Evolutionary conservation across 1,284 basidiomycete species (phyloP).

Genomic region (Pyrrhoderma lamaoense): DNA sequence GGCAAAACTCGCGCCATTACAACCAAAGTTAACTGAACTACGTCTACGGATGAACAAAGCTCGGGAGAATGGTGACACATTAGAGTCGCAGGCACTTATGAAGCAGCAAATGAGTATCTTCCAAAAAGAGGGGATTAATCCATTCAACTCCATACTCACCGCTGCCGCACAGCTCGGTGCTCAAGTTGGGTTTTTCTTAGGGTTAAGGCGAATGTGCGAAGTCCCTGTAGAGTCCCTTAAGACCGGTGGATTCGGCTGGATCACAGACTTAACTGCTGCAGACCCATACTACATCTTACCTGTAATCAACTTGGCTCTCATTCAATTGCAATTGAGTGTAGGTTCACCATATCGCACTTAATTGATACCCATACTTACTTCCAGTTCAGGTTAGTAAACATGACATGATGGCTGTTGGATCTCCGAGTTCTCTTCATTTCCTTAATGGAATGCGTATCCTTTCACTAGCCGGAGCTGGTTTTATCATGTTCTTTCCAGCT

Average conservation of each 20-base stretch:
- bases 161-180: conserved; percentile 74
- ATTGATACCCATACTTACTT: conserved; percentile 13
- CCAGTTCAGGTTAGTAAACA: conserved; percentile 41
- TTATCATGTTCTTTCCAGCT: conserved; percentile 53
- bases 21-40: conserved; percentile 48
- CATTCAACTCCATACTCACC: conserved; percentile 49
- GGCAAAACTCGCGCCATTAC: conserved; percentile 61
- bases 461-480: conserved; percentile 49
- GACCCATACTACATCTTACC: conserved; percentile 83
- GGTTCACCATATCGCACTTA: conserved; percentile 25
- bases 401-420: conserved; percentile 50
- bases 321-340: conserved; percentile 70
- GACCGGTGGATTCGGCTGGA: conserved; percentile 69
- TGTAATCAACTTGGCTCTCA: conserved; percentile 49
- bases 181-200: conserved; percentile 84
- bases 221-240: conserved; percentile 69
- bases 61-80: conserved; percentile 38
- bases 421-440: conserved; percentile 54
- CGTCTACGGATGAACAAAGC: conserved; percentile 42
- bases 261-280: conserved; percentile 71
- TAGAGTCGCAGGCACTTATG: conserved; percentile 47
- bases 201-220: conserved; percentile 64
- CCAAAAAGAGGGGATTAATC: conserved; percentile 62
- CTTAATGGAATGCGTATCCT: conserved; percentile 67
- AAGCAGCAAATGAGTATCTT: conserved; percentile 59